Percentiles rank a stretch among this genome's conserved stretches.
Evolutionary conservation across 1,139 yeast genomes (phyloP).

Genomic region (Yamadazyma taylorii): DNA sequence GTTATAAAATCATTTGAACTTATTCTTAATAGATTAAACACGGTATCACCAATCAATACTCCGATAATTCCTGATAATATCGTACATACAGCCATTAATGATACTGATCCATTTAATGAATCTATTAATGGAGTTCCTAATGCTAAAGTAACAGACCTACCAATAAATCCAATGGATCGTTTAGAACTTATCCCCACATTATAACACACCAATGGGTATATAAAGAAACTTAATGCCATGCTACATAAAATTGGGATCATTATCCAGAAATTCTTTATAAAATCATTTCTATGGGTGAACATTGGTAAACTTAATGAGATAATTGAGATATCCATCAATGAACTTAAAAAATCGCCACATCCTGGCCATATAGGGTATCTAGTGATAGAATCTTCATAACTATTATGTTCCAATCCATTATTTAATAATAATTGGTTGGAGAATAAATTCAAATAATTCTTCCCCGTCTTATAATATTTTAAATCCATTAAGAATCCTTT

Average conservation of each 20-base stretch:
- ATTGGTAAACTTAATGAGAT: slow-evolving; percentile 75
- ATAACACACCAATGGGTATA: slow-evolving; percentile 68
- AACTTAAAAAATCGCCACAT: slow-evolving; percentile 72
- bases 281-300: slow-evolving; percentile 70
- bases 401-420: slow-evolving; percentile 23
- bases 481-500: slow-evolving; percentile 51
- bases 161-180: slow-evolving; percentile 72
- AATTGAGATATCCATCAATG: slow-evolving; percentile 74
- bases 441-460: slow-evolving; percentile 62
- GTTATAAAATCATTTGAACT: slow-evolving; percentile 69
- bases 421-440: slow-evolving; percentile 33
- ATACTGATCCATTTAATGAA: slow-evolving; percentile 65
- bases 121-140: slow-evolving; percentile 71
- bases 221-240: slow-evolving; percentile 58
- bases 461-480: slow-evolving; percentile 64
- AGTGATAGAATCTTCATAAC: slow-evolving; percentile 24
- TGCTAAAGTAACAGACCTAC: slow-evolving; percentile 80
- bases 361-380: slow-evolving; percentile 63
- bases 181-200: slow-evolving; percentile 60
- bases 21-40: slow-evolving; percentile 49
- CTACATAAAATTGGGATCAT: slow-evolving; percentile 61
- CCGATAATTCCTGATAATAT: slow-evolving; percentile 78
- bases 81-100: slow-evolving; percentile 78
- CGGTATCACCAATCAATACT: slow-evolving; percentile 60
- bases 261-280: slow-evolving; percentile 57